Percentiles rank a stretch among this genome's conserved stretches.
Conservation (phyloP, 176 grass and related monocot genomes). For the Alopecurus myosuroides region DNA sequence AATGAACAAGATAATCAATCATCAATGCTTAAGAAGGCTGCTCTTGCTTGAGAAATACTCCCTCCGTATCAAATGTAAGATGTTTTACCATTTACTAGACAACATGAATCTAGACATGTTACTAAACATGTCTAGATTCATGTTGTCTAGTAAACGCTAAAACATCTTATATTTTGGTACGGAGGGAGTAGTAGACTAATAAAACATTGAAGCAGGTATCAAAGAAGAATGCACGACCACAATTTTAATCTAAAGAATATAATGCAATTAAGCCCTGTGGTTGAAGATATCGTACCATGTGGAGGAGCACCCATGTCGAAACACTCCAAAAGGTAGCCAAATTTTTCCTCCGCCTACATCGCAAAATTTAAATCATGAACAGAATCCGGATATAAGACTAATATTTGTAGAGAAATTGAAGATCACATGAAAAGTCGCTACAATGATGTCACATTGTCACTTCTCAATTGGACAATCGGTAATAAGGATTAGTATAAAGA, state of each 20-base stretch:
- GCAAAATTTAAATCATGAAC: neutral
- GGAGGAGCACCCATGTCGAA: slow-evolving; percentile 95
- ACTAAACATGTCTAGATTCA: too few species aligned
- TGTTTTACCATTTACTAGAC: too few species aligned
- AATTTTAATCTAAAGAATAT: slow-evolving; percentile 3
- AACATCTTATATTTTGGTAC: too few species aligned
- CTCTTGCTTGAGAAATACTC: neutral
- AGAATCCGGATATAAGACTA: neutral
- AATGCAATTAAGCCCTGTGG: neutral
- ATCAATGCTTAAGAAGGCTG: neutral
- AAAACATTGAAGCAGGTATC: neutral
- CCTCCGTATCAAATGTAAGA: too few species aligned
- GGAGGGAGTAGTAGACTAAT: neutral
- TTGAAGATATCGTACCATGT: slow-evolving; percentile 58
- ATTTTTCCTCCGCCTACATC: slow-evolving; percentile 88
- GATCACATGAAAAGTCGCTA: neutral
- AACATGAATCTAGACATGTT: too few species aligned
- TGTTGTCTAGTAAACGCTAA: too few species aligned
- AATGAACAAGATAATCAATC: neutral
- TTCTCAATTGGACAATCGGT: neutral
- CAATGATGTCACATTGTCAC: neutral
- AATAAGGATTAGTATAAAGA: neutral
- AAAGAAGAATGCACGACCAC: neutral
- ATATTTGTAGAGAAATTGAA: neutral
- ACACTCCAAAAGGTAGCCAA: slow-evolving; percentile 90